These are phyloP conservation scores for Dalechampia spathulata DNA, from an alignment of 441 rosid genomes.

Conservation along the genomic window DNA sequence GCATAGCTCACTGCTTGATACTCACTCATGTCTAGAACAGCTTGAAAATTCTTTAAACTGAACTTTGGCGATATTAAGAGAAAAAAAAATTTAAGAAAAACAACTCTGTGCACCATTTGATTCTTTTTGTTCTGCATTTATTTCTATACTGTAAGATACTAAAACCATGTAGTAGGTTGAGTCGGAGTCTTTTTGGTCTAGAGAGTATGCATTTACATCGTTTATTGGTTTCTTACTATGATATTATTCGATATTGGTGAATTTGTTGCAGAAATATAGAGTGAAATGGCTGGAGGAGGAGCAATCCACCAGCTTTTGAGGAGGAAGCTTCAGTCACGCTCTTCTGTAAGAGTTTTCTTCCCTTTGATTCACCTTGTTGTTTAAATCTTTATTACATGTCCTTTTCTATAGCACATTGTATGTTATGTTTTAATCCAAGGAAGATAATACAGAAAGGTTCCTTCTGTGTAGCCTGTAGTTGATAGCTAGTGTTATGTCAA, in stretches of 20 bases:
- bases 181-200: too few relatives aligned
- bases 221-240: background rate
- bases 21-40: too few relatives aligned
- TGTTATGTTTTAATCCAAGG: background rate
- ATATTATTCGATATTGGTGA: background rate
- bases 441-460: background rate
- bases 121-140: too few relatives aligned
- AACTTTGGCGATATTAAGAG: too few relatives aligned
- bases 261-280: slow-evolving; percentile 15
- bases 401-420: background rate
- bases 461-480: background rate
- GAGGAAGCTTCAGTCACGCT: slow-evolving; percentile 67
- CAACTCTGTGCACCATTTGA: too few relatives aligned
- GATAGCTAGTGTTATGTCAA: background rate
- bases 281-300: slow-evolving; percentile 87
- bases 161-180: too few relatives aligned
- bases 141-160: too few relatives aligned
- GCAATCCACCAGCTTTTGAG: slow-evolving; percentile 83
- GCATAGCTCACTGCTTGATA: too few relatives aligned
- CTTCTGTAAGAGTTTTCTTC: slow-evolving; percentile 39
- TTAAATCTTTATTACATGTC: background rate
- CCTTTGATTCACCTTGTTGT: background rate
- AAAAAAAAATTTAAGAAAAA: too few relatives aligned
- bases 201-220: background rate
- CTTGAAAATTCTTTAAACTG: too few relatives aligned